phyloP scores from a whole-genome alignment of 768 basidiomycete species.

The Kwoniella dendrophila region DNA sequence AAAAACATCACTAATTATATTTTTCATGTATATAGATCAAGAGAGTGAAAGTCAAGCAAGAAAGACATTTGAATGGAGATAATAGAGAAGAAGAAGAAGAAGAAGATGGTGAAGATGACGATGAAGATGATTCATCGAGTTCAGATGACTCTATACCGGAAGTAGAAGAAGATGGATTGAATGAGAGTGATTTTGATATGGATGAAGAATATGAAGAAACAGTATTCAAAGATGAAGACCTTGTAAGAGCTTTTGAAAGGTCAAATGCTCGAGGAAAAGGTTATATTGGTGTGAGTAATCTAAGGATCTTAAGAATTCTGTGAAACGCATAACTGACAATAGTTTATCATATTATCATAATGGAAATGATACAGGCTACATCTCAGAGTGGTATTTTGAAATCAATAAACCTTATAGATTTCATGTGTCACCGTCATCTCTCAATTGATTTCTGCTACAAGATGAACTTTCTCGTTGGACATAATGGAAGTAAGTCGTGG shows the following conservation, averaged over 20 bases:
- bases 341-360: no score
- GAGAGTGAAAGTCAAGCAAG: conserved; percentile 14
- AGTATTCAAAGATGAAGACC: conserved; percentile 16
- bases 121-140: not conserved
- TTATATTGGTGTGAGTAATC: conserved; percentile 19
- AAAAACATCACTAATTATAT: not conserved
- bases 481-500: conserved; percentile 83
- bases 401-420: conserved; percentile 66
- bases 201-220: conserved; percentile 30
- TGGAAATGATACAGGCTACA: conserved; percentile 65
- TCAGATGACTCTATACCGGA: conserved; percentile 30
- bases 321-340: not conserved
- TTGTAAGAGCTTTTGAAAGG: conserved; percentile 19
- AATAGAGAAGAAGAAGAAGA: not conserved
- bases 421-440: conserved; percentile 91
- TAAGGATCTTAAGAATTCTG: not conserved
- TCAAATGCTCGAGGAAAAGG: conserved; percentile 9
- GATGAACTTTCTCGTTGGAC: conserved; percentile 96
- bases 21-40: conserved; percentile 21
- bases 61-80: not conserved
- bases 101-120: not conserved
- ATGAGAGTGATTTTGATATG: conserved; percentile 63
- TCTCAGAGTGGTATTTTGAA: conserved; percentile 89
- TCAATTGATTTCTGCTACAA: conserved; percentile 85
- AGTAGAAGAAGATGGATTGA: conserved; percentile 68